These are phyloP conservation scores for Mollisia scopiformis DNA, from an alignment of 2,329 filamentous ascomycete genomes.

Conservation along the genomic window DNA sequence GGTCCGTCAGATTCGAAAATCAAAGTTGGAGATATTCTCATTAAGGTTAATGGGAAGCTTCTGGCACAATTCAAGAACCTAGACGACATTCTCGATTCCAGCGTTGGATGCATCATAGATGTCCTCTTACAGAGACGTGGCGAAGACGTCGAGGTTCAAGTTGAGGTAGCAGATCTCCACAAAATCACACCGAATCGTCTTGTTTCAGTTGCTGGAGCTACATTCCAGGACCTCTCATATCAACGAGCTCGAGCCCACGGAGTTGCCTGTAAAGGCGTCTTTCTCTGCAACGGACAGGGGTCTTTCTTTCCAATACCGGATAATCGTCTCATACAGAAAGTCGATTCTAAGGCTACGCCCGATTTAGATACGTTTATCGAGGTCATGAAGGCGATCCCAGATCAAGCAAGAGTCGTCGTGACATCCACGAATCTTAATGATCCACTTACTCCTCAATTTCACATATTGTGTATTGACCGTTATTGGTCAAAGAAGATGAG, in stretches of 20 bases:
- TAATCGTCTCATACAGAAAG: conserved; percentile 87
- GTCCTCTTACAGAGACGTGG: conserved; percentile 88
- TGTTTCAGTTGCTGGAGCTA: conserved; percentile 88
- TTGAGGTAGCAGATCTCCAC: conserved; percentile 88
- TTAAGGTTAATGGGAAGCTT: conserved; percentile 92
- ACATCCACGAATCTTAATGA: conserved; percentile 96
- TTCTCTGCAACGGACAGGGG: conserved; percentile 90
- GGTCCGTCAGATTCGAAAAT: conserved; percentile 87
- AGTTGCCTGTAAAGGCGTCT: conserved; percentile 89
- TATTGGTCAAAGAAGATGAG: conserved; percentile 98
- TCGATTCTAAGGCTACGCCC: conserved; percentile 90
- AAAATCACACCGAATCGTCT: conserved; percentile 95
- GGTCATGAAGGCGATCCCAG: conserved; percentile 86
- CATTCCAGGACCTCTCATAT: conserved; percentile 96
- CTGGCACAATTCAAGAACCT: conserved; percentile 91
- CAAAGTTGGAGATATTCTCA: conserved; percentile 89
- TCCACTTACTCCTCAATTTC: conserved; percentile 91
- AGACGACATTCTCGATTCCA: conserved; percentile 89
- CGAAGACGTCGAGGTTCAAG: conserved; percentile 80
- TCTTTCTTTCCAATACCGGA: conserved; percentile 94
- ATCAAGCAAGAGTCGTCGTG: conserved; percentile 82
- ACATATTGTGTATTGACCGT: conserved; percentile 87
- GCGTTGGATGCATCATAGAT: conserved; percentile 76
- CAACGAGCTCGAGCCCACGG: conserved; percentile 96
- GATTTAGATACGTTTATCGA: conserved; percentile 88